Percentiles rank a stretch among this genome's conserved stretches.
Conservation (phyloP, 2,329 filamentous ascomycete genomes). For the Hypoxylon sp. region DNA sequence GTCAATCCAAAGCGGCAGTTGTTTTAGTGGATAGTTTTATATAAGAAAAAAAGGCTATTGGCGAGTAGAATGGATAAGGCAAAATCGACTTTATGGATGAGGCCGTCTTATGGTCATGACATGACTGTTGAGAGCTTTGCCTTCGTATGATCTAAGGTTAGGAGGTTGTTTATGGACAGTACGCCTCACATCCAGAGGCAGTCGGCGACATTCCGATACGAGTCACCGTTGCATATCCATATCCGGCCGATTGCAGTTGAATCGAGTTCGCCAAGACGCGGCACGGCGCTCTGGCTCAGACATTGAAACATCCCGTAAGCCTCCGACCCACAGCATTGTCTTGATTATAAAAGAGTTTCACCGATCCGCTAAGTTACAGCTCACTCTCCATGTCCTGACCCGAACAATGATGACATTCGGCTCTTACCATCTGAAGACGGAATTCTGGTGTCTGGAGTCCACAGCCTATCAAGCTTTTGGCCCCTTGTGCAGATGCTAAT, state of each 20-base stretch:
- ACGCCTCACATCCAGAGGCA: constrained; percentile 12
- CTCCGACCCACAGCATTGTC: constrained; percentile 29
- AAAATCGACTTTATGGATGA: constrained; percentile 3
- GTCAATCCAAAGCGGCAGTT: constrained; percentile 32
- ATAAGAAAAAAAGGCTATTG: constrained; percentile 23
- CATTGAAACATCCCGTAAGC: constrained; percentile 37
- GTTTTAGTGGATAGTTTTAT: constrained; percentile 28
- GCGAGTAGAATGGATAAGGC: constrained; percentile 12
- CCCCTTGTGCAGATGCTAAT: constrained; percentile 41
- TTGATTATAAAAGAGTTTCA: constrained; percentile 31
- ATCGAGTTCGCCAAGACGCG: constrained; percentile 42
- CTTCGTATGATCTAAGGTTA: not conserved
- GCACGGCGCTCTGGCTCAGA: constrained; percentile 23
- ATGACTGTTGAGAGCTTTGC: not conserved
- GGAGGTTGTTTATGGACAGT: constrained; percentile 6
- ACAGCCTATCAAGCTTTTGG: constrained; percentile 24
- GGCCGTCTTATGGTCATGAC: constrained; percentile 12
- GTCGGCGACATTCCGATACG: constrained; percentile 28
- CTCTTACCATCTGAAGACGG: constrained; percentile 23
- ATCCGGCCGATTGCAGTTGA: constrained; percentile 44
- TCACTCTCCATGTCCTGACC: constrained; percentile 22
- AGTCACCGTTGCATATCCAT: constrained; percentile 40
- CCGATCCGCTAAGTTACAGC: constrained; percentile 28
- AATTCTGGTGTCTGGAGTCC: constrained; percentile 27
- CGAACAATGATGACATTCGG: constrained; percentile 32